phyloP scores from a whole-genome alignment of 2,329 filamentous ascomycete genomes.

The Colletotrichum cereale region DNA sequence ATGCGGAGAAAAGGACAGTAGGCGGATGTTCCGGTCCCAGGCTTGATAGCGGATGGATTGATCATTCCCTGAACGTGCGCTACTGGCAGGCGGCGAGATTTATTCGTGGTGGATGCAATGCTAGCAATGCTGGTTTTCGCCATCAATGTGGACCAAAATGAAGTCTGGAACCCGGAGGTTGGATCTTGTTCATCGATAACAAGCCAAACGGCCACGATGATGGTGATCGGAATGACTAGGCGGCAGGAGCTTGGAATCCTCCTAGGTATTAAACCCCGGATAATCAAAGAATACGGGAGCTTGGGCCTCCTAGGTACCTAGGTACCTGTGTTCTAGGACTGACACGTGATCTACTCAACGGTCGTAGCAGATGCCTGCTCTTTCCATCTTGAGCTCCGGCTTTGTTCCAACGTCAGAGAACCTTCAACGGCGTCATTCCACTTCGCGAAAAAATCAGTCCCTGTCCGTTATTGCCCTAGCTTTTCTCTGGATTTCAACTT shows the following conservation, averaged over 20 bases:
- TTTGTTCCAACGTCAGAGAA: slow-evolving; percentile 30
- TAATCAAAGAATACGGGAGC: slow-evolving; percentile 18
- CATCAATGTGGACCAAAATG: not conserved
- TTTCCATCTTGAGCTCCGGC: slow-evolving; percentile 23
- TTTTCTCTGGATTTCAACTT: not conserved
- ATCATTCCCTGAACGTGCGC: not conserved
- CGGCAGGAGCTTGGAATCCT: slow-evolving; percentile 2
- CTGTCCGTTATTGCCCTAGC: not conserved
- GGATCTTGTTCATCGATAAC: not conserved
- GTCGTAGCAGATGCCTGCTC: slow-evolving; percentile 23
- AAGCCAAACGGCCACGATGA: not conserved
- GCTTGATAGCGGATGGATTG: not conserved
- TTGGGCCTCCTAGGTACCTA: slow-evolving; percentile 10
- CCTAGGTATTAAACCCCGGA: not conserved
- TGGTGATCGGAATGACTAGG: not conserved
- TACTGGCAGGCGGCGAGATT: not conserved
- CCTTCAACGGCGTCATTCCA: not conserved
- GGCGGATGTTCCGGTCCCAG: not conserved
- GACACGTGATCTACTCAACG: slow-evolving; percentile 30
- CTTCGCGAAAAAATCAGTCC: not conserved
- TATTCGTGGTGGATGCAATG: not conserved
- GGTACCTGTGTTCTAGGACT: not conserved
- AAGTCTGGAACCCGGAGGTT: not conserved
- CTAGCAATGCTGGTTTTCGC: not conserved
- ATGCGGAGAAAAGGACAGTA: not conserved